Evolutionary conservation across 306 rosid genomes (phyloP).

Genomic region (Spatholobus suberectus): DNA sequence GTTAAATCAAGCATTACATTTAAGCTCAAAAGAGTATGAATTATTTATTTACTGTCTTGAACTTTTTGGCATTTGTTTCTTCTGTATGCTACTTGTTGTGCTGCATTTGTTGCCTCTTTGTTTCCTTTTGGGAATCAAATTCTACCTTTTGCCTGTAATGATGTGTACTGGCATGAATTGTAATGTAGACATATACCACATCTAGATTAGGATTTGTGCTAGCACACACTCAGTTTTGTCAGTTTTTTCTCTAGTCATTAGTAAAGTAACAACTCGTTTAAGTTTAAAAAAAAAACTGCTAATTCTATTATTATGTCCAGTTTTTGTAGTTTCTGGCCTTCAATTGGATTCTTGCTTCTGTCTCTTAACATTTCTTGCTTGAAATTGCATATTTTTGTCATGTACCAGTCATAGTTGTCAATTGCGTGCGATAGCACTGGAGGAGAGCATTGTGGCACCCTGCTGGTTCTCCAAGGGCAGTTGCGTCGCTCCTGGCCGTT

Average conservation of each 20-base stretch:
- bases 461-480: not conserved
- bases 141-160: not conserved
- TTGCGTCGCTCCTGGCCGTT: not conserved
- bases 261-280: not conserved
- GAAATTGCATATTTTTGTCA: not conserved
- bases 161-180: not conserved
- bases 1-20: not conserved
- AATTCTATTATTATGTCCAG: not conserved
- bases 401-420: not conserved
- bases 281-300: not conserved
- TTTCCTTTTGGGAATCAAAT: not conserved
- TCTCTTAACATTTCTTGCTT: not conserved
- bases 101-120: not conserved
- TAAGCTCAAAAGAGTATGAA: too few relatives aligned
- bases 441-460: not conserved
- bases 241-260: not conserved
- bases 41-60: too few relatives aligned
- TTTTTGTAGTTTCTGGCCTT: not conserved
- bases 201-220: not conserved
- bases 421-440: not conserved
- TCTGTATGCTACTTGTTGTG: constrained; percentile 18
- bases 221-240: not conserved
- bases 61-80: not conserved
- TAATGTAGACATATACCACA: constrained; percentile 13
- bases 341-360: not conserved